Conservation (phyloP, 345 rosid species). For the Acer campestre region DNA sequence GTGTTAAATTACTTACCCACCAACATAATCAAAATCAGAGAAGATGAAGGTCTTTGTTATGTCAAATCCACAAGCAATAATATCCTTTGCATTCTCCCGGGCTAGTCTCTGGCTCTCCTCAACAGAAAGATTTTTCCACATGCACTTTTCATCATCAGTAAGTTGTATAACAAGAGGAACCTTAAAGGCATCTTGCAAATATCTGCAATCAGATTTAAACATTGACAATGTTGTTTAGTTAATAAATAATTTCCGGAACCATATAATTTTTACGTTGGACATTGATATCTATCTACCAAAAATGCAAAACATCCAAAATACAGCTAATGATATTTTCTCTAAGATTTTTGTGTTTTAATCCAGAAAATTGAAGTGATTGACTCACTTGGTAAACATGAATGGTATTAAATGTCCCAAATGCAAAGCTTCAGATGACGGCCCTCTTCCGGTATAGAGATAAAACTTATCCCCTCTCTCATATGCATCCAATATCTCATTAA, state of each 20-base stretch:
- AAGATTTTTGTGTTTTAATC: not conserved
- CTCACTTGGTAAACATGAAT: conserved; percentile 94
- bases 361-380: not conserved
- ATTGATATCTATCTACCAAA: not conserved
- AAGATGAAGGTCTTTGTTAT: conserved; percentile 82
- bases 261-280: not conserved
- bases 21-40: conserved; percentile 87
- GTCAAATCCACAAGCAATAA: conserved; percentile 96
- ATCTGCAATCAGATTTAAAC: conserved; percentile 38
- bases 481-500: conserved; percentile 74
- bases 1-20: conserved; percentile 57
- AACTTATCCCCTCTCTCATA: conserved; percentile 82
- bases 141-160: conserved; percentile 89
- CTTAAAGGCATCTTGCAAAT: conserved; percentile 85
- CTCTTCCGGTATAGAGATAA: conserved; percentile 90
- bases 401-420: conserved; percentile 94
- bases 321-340: not conserved
- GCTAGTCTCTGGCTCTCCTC: conserved; percentile 94
- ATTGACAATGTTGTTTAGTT: not conserved
- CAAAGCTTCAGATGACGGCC: conserved; percentile 94
- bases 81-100: conserved; percentile 91
- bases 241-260: conserved; percentile 4
- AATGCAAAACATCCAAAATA: not conserved
- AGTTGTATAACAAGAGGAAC: conserved; percentile 94
- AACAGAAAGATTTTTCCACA: conserved; percentile 84